Evolutionary conservation across 2,329 filamentous ascomycete species (phyloP).

Genomic region (Nemania bipapillata): DNA sequence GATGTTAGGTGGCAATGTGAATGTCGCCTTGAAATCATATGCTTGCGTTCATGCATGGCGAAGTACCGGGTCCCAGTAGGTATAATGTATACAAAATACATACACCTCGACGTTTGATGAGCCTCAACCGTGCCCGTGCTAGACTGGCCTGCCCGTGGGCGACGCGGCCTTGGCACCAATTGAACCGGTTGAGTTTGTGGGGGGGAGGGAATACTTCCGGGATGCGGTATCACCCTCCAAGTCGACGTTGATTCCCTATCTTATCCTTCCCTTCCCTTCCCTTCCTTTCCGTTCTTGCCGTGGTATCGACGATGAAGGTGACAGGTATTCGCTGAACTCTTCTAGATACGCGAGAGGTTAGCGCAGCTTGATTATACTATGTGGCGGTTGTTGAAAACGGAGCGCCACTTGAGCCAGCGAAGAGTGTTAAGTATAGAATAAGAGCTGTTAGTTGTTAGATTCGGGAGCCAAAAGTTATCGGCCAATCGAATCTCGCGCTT

Average conservation of each 20-base stretch:
- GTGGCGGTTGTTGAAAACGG: constrained; percentile 14
- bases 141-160: not conserved
- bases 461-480: constrained; percentile 17
- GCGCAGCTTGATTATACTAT: not conserved
- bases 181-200: not conserved
- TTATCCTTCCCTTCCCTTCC: not conserved
- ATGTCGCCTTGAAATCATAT: not conserved
- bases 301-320: not conserved
- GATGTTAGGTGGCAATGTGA: not conserved
- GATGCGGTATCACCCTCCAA: not conserved
- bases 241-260: not conserved
- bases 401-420: constrained; percentile 29
- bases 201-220: not conserved
- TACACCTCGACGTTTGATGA: constrained; percentile 31
- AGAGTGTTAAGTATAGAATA: too few relatives aligned
- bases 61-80: constrained; percentile 18
- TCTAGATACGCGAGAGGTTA: constrained; percentile 15
- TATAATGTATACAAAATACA: not conserved
- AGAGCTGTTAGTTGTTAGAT: too few relatives aligned
- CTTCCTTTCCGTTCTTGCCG: too few relatives aligned
- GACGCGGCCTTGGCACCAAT: not conserved
- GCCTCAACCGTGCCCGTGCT: constrained; percentile 16
- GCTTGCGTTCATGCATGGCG: constrained; percentile 19
- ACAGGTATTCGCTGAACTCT: constrained; percentile 11
- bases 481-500: constrained; percentile 31